These are phyloP conservation scores for Xylaria sp. DNA, from an alignment of 2,329 filamentous ascomycete species.

Conservation along the genomic window DNA sequence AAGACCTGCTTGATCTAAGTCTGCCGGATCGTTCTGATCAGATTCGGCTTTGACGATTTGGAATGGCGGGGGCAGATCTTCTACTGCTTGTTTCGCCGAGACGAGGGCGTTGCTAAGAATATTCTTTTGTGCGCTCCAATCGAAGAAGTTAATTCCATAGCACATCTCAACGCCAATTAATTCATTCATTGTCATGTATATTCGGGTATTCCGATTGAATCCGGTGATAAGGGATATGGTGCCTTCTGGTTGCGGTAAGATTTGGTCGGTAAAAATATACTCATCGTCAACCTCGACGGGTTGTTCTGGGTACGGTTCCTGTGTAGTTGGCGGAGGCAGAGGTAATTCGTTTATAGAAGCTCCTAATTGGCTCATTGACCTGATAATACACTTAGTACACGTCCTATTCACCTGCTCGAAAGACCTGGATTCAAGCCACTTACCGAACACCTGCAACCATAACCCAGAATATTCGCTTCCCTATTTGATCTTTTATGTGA, in stretches of 20 bases:
- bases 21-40: conserved; percentile 47
- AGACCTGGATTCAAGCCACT: conserved; percentile 38
- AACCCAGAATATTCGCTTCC: conserved; percentile 86
- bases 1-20: conserved; percentile 58
- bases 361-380: conserved; percentile 82
- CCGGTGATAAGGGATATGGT: conserved; percentile 77
- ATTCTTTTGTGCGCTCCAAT: conserved; percentile 80
- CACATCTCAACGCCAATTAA: conserved; percentile 83
- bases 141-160: conserved; percentile 80
- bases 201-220: conserved; percentile 81
- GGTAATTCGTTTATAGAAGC: conserved; percentile 76
- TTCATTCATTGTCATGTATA: conserved; percentile 83
- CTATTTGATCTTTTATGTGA: conserved; percentile 77
- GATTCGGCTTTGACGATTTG: conserved; percentile 61
- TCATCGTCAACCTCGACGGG: conserved; percentile 87
- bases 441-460: conserved; percentile 78
- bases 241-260: conserved; percentile 75
- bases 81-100: conserved; percentile 75
- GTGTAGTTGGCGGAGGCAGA: conserved; percentile 79
- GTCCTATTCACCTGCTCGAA: not conserved
- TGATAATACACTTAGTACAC: conserved; percentile 49
- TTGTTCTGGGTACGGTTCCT: conserved; percentile 80
- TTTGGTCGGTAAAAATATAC: conserved; percentile 77
- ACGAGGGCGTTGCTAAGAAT: conserved; percentile 77
- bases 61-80: conserved; percentile 75